Base-by-base conservation (phyloP, 176 grass and related monocot species). In the Zoysia japonica region DNA sequence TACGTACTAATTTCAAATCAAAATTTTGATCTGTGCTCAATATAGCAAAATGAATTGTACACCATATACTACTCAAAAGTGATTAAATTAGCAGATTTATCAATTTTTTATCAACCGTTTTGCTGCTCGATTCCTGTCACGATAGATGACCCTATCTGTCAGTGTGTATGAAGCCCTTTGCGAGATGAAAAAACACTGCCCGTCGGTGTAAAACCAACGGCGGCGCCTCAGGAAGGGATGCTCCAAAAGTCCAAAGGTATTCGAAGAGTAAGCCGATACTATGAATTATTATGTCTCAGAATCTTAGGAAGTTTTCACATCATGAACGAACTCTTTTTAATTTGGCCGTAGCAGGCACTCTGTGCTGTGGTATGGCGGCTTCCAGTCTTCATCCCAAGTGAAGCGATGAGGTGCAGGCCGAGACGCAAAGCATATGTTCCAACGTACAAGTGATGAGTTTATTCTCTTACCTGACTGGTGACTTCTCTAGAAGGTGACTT, bases 341-440 rank as follows among this genome's bases (percentile, higher is more conserved):
- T 28, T 28, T 38, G 41, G 19, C 7, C 8, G 16, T 41, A 3
- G 37, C 9, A 10, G 15, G 53, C 44, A 10, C 20, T 43, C 35
- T 70, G 17, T 28, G 13, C 1, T 7, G 63, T 3, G 7, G 59
- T 40, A 65, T 40, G 68, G 63, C 38, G 36, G 41, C 80, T 78
- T 78, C 14, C 19, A 35, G 44, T 71, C 64, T 37, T 49, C 28
- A 53, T 83, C 60, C 2, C 62, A 61, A 39, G 35, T 37, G 72
- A 70, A 52, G 35, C 11, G 65, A 61, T 9, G 60, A 11, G 14
- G 28, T 55, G 55, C 6, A 70, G 20, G 48, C 2, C 5, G 65
- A 44, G 17, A 89, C 77, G 56, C 67, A 82, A 82, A 81, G 83
- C 68, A 89, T 82, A 72, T 72, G 78, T 85, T 82, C 87, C 82